These are phyloP conservation scores for Truncatella angustata DNA, from an alignment of 2,329 filamentous ascomycete species.

Conservation along the genomic window DNA sequence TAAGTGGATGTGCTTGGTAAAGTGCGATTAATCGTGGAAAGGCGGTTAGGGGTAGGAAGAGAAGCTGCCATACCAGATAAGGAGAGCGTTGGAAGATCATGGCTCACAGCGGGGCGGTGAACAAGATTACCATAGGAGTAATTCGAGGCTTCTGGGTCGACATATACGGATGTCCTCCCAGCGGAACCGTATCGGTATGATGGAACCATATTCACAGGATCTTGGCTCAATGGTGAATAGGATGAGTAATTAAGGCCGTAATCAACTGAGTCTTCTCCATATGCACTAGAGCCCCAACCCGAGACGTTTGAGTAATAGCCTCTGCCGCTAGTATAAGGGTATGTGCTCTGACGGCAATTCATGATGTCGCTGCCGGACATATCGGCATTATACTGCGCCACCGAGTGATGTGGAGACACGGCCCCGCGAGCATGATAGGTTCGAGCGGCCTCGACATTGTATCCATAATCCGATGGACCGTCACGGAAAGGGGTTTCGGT, in stretches of 20 bases:
- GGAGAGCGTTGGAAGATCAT: conserved; percentile 36
- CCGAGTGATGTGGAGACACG: conserved; percentile 25
- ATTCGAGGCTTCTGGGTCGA: conserved; percentile 30
- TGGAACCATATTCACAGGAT: conserved; percentile 30
- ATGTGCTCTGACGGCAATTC: conserved; percentile 31
- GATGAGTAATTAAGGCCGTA: conserved; percentile 30
- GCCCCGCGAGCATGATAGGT: conserved; percentile 28
- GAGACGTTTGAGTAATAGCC: conserved; percentile 35
- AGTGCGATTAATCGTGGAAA: conserved; percentile 33
- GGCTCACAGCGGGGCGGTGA: conserved; percentile 30
- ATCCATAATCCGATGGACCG: conserved; percentile 31
- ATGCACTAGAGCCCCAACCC: conserved; percentile 30
- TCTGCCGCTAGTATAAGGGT: conserved; percentile 27
- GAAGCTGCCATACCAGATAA: conserved; percentile 41
- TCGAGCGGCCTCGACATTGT: conserved; percentile 35
- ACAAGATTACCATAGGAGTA: conserved; percentile 35
- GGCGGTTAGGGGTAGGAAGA: conserved; percentile 31
- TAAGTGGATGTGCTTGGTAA: conserved; percentile 29
- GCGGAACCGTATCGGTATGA: conserved; percentile 26
- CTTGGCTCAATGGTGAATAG: conserved; percentile 34
- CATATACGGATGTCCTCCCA: conserved; percentile 29
- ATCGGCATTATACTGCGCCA: conserved; percentile 33
- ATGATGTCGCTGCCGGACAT: conserved; percentile 30
- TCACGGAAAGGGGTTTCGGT: conserved; percentile 34
- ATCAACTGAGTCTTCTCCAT: conserved; percentile 37